A percentile compares a stretch with the other conserved stretches of the same genome.
Conservation (phyloP, 371 early-diverging fungal species). For the Choanephora cucurbitarum region DNA sequence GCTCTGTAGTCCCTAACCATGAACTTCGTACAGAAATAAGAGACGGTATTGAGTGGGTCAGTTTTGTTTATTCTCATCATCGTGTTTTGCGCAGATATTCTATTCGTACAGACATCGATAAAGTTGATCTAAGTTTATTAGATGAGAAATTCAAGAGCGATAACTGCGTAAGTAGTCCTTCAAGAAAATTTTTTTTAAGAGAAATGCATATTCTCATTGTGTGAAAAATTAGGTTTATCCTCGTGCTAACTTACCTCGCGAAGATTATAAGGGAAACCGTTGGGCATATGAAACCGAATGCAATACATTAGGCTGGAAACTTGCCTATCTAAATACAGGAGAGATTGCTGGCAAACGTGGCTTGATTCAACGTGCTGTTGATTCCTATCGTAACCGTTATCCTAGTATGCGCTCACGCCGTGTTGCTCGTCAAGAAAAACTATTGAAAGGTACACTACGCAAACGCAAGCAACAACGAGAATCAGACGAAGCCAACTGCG, state of each 20-base stretch:
- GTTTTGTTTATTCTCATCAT: constrained; percentile 63
- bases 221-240: constrained; percentile 34
- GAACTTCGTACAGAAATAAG: constrained; percentile 31
- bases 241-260: constrained; percentile 69
- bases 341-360: constrained; percentile 86
- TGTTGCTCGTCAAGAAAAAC: constrained; percentile 79
- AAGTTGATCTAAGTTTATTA: constrained; percentile 39
- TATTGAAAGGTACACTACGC: constrained; percentile 46
- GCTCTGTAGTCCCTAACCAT: constrained; percentile 25
- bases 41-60: constrained; percentile 65
- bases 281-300: constrained; percentile 40
- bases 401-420: constrained; percentile 79
- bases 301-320: constrained; percentile 38
- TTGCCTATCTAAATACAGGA: constrained; percentile 70
- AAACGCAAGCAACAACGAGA: constrained; percentile 36
- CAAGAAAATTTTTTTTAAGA: constrained; percentile 2
- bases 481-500: constrained; percentile 10
- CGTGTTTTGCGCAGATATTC: constrained; percentile 61
- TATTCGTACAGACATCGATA: constrained; percentile 79
- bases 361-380: constrained; percentile 91
- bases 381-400: constrained; percentile 86
- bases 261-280: constrained; percentile 81
- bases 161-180: constrained; percentile 34
- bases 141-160: constrained; percentile 34
- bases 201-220: background rate